Evolutionary conservation across 139 green algal genomes (phyloP).

Genomic region (Penium margaritaceum): DNA sequence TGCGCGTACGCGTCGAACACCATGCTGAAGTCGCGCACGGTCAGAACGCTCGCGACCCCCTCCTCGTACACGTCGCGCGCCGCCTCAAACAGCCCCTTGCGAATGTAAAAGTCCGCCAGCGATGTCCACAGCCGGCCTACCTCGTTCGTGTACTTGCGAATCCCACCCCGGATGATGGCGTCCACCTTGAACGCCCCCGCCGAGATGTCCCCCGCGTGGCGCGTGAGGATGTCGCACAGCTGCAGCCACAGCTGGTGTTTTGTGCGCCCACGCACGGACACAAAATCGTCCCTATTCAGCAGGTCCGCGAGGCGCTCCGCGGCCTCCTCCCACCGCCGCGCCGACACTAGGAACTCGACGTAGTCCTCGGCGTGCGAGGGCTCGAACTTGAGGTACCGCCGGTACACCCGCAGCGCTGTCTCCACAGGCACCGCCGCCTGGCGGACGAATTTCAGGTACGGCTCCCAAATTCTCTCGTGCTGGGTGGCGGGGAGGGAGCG

Average conservation of each 20-base stretch:
- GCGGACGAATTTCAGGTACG: constrained; percentile 74
- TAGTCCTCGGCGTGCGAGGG: constrained; percentile 89
- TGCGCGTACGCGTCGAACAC: constrained; percentile 90
- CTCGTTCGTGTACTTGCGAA: constrained; percentile 82
- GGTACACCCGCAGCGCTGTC: constrained; percentile 86
- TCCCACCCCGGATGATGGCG: constrained; percentile 68
- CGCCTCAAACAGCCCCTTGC: constrained; percentile 82
- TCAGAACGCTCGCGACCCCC: constrained; percentile 72
- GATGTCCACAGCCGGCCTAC: constrained; percentile 88
- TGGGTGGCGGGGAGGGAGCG: constrained; percentile 89
- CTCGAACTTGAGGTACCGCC: constrained; percentile 92
- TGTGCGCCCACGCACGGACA: constrained; percentile 80
- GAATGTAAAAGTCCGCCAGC: constrained; percentile 96
- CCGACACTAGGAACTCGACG: constrained; percentile 71
- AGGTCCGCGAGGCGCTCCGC: constrained; percentile 26
- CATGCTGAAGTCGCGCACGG: constrained; percentile 85
- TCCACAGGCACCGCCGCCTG: constrained; percentile 70
- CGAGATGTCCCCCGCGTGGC: constrained; percentile 15
- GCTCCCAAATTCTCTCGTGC: constrained; percentile 86
- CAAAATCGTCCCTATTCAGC: constrained; percentile 60
- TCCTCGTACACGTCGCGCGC: constrained; percentile 97
- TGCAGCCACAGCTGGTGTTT: constrained; percentile 96
- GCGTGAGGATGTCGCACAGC: constrained; percentile 84
- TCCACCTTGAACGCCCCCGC: constrained; percentile 59
- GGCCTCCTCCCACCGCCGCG: constrained; percentile 61